Evolutionary conservation across 2,329 filamentous ascomycete species (phyloP), one percentile per base, ranked within the genome.

Genomic region (Ceratocystis huliohia): DNA sequence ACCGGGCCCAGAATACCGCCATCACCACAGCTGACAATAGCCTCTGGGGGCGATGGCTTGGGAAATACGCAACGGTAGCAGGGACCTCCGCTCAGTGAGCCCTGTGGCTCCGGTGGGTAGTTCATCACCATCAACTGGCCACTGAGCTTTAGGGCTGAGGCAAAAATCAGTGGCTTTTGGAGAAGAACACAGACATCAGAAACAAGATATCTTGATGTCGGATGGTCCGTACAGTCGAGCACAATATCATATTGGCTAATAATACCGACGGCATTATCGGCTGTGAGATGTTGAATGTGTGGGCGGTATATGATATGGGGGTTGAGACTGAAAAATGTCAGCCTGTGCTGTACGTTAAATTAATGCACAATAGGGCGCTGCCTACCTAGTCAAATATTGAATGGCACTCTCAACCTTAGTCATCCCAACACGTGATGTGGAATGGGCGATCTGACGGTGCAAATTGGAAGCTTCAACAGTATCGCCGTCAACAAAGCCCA

Each of bases 21-120:
- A 74, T 99, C 94, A 50, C 92, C 91, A 72, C 94, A 99, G 68
- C 87, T 91, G 1, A 90, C 81, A 0, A 96, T 87, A 66, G 84
- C 91, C 53, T 89, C 88, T 0, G 89, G 84, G 0, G 93, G 91
- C 0, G 94, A 92, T 0, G 94, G 92, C 46, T 82, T 87, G 0
- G 91, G 92, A 71, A 96, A 99, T 13, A 97, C 83, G 73, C 94
- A 99, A 53, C 94, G 83, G 75, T 99, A 99, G 75, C 94, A 99
- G 0, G 93, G 92, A 0, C 91, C 89, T 0, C 88, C 87, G 0
- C 76, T 72, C 1, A 73, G 65, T 68, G 75, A 72, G 0, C 86
- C 86, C 8, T 81, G 79, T 1, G 83, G 78, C 6, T 79, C 77
- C 0, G 90, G 84, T 1, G 92, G 92, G 68, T 87, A 85, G 75